Conservation (phyloP, 805 yeast genomes). For the Kodamaea sagamina region DNA sequence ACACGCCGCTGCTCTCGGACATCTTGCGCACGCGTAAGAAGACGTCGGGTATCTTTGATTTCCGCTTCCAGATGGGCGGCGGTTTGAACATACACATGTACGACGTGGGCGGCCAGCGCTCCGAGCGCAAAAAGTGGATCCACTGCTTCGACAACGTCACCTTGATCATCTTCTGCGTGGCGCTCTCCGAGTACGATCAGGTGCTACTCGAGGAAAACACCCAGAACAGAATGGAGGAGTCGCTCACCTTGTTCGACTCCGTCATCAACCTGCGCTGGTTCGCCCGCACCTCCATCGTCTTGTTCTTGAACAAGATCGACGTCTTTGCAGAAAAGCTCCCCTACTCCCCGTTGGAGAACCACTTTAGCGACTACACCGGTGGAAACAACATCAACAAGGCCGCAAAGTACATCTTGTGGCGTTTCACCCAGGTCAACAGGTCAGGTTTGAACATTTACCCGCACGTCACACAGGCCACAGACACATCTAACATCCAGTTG, state of each 20-base stretch:
- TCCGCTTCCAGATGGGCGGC: conserved; percentile 70
- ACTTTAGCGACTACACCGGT: conserved; percentile 89
- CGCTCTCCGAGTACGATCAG: conserved; percentile 90
- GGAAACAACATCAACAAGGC: conserved; percentile 89
- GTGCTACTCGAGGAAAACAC: conserved; percentile 55
- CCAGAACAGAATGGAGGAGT: conserved; percentile 38
- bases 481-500: conserved; percentile 81
- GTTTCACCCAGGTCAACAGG: conserved; percentile 82
- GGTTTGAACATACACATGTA: conserved; percentile 47
- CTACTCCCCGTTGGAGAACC: conserved; percentile 74
- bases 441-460: conserved; percentile 83
- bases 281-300: conserved; percentile 77
- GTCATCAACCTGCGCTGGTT: conserved; percentile 94
- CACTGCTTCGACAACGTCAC: conserved; percentile 95
- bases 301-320: conserved; percentile 88
- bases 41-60: conserved; percentile 90
- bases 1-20: conserved; percentile 74
- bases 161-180: conserved; percentile 85
- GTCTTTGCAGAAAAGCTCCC: conserved; percentile 84
- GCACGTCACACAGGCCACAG: conserved; percentile 93
- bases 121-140: conserved; percentile 96
- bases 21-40: conserved; percentile 85
- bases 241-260: conserved; percentile 81
- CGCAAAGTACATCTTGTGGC: conserved; percentile 87
- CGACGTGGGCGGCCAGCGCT: conserved; percentile 95